Conservation (phyloP, 129 eudicot species). For the Chrysanthemum seticuspe region DNA sequence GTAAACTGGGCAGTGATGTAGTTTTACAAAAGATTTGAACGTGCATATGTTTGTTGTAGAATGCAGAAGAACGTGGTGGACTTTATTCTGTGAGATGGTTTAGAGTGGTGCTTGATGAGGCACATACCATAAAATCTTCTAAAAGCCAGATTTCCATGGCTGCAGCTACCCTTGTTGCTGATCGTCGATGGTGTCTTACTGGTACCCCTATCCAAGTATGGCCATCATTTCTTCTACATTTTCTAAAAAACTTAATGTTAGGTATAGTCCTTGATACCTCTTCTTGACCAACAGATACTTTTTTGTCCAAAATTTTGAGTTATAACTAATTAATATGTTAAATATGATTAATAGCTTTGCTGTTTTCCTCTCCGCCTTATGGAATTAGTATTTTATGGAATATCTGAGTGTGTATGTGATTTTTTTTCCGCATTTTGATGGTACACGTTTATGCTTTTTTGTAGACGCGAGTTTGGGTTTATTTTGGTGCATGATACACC, state of each 20-base stretch:
- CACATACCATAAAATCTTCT: slow-evolving; percentile 86
- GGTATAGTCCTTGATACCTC: no score
- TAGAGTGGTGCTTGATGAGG: slow-evolving; percentile 96
- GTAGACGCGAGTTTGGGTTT: background rate
- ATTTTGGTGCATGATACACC: background rate
- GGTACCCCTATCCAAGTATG: slow-evolving; percentile 97
- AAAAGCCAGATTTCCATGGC: slow-evolving; percentile 94
- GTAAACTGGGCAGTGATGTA: background rate
- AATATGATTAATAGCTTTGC: no score
- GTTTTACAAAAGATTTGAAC: background rate
- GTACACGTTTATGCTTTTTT: no score
- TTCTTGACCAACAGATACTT: no score
- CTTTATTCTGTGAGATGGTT: slow-evolving; percentile 85
- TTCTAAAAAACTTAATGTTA: background rate
- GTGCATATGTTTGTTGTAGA: slow-evolving; percentile 38
- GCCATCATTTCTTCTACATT: background rate
- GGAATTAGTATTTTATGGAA: no score
- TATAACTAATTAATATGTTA: no score
- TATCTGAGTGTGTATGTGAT: no score
- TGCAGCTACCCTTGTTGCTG: slow-evolving; percentile 84
- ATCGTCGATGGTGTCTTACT: slow-evolving; percentile 96
- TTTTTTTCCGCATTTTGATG: no score
- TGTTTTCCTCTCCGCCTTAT: no score
- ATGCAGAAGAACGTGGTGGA: slow-evolving; percentile 77
- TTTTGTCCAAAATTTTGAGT: no score